Evolutionary conservation across 345 rosid genomes (phyloP).

Genomic region (Eucalyptus curtisii): DNA sequence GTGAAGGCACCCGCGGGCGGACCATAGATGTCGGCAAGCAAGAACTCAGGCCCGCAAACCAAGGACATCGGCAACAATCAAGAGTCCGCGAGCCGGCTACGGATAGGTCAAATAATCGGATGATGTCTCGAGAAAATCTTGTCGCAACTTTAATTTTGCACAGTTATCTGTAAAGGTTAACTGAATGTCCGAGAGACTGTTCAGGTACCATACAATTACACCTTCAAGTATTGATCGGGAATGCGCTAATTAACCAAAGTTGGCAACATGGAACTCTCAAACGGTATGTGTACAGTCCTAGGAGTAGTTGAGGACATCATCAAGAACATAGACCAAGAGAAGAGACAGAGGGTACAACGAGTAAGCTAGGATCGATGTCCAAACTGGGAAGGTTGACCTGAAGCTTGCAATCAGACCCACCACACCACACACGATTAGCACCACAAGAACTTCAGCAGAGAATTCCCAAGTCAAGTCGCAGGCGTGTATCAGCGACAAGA

Average conservation of each 20-base stretch:
- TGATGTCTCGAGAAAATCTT: neutral
- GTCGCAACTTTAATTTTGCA: neutral
- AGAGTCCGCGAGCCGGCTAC: neutral
- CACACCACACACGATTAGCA: constrained; percentile 2
- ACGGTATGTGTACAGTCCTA: neutral
- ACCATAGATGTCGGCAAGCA: too few relatives aligned
- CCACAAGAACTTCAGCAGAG: constrained; percentile 17
- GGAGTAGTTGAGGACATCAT: neutral
- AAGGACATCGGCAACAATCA: neutral
- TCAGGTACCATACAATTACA: neutral
- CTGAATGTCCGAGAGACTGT: neutral
- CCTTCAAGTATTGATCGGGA: neutral
- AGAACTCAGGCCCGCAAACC: too few relatives aligned
- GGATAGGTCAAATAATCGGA: too few relatives aligned
- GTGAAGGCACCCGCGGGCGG: too few relatives aligned
- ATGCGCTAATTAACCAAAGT: neutral
- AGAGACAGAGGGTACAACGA: constrained; percentile 21
- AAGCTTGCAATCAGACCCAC: constrained; percentile 16
- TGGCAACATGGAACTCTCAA: neutral
- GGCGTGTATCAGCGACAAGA: constrained; percentile 8
- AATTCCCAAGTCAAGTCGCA: constrained; percentile 21
- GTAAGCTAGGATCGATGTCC: constrained; percentile 18
- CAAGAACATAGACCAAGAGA: constrained; percentile 15
- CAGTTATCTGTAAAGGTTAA: neutral
- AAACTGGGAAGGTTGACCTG: constrained; percentile 10